Evolutionary conservation across 2,329 filamentous ascomycete genomes (phyloP).

Genomic region (Alternaria metachromatica): DNA sequence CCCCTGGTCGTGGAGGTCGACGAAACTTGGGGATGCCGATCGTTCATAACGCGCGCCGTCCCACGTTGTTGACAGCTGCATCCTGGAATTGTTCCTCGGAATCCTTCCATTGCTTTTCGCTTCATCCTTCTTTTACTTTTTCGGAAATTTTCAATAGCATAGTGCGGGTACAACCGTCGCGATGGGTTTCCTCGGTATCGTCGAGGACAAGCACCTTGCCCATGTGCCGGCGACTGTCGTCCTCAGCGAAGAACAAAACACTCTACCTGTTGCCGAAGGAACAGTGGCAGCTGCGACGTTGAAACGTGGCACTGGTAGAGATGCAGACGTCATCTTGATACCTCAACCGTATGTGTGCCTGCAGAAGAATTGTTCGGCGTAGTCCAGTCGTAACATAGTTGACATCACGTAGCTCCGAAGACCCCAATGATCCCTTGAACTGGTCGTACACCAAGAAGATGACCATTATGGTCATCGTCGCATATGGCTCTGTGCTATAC

Average conservation of each 20-base stretch:
- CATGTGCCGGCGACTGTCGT: constrained; percentile 47
- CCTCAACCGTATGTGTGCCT: constrained; percentile 39
- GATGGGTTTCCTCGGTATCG: constrained; percentile 45
- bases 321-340: constrained; percentile 43
- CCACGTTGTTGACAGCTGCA: background rate
- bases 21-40: constrained; percentile 5
- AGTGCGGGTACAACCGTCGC: constrained; percentile 1
- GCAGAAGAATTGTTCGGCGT: constrained; percentile 30
- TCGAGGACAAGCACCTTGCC: constrained; percentile 41
- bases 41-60: constrained; percentile 14
- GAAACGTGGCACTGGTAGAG: constrained; percentile 43
- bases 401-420: constrained; percentile 44
- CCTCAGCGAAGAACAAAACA: constrained; percentile 33
- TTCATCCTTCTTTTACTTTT: background rate
- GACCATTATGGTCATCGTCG: constrained; percentile 41
- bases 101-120: background rate
- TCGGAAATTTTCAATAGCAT: background rate
- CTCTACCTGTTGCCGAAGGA: constrained; percentile 1
- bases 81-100: background rate
- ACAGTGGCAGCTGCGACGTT: constrained; percentile 26
- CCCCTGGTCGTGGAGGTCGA: background rate
- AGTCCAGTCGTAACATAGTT: constrained; percentile 36
- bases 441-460: constrained; percentile 44
- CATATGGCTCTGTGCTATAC: constrained; percentile 43
- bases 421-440: constrained; percentile 48